Percentiles rank a stretch among this genome's conserved stretches.
These are phyloP conservation scores for Euphorbia schlechtendalii DNA, from an alignment of 441 rosid genomes.

Conservation along the genomic window DNA sequence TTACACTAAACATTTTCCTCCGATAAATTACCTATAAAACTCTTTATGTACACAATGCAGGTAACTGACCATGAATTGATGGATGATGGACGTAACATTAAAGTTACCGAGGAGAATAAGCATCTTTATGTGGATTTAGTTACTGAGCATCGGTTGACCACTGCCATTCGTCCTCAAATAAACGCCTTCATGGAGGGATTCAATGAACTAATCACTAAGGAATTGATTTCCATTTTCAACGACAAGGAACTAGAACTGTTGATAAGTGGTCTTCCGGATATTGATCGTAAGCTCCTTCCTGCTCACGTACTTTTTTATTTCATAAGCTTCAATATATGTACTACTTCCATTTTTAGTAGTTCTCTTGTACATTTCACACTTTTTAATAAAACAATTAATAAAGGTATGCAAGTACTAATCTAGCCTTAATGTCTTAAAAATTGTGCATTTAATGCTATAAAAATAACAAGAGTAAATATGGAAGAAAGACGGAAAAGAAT, in stretches of 20 bases:
- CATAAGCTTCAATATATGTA: background rate
- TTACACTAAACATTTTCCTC: background rate
- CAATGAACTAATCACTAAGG: conserved; percentile 63
- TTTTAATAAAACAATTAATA: too few relatives aligned
- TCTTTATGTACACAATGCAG: conserved; percentile 34
- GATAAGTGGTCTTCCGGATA: conserved; percentile 95
- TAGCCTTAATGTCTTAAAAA: too few relatives aligned
- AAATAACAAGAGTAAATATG: too few relatives aligned
- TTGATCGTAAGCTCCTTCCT: conserved; percentile 57
- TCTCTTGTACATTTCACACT: too few relatives aligned
- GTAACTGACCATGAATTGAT: conserved; percentile 91
- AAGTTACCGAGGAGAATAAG: conserved; percentile 92
- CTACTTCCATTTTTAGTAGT: too few relatives aligned
- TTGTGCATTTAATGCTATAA: too few relatives aligned
- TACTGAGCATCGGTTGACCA: conserved; percentile 84
- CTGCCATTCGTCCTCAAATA: conserved; percentile 94
- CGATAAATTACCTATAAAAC: conserved; percentile 3
- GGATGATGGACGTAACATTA: conserved; percentile 76
- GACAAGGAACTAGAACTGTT: conserved; percentile 93
- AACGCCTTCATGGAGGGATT: conserved; percentile 89
- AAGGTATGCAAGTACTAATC: too few relatives aligned
- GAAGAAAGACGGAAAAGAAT: too few relatives aligned
- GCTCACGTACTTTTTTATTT: conserved; percentile 1
- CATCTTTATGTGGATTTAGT: conserved; percentile 83
- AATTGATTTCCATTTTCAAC: conserved; percentile 73